Evolutionary conservation across 441 rosid genomes (phyloP).

Genomic region (Pelargonium australe): DNA sequence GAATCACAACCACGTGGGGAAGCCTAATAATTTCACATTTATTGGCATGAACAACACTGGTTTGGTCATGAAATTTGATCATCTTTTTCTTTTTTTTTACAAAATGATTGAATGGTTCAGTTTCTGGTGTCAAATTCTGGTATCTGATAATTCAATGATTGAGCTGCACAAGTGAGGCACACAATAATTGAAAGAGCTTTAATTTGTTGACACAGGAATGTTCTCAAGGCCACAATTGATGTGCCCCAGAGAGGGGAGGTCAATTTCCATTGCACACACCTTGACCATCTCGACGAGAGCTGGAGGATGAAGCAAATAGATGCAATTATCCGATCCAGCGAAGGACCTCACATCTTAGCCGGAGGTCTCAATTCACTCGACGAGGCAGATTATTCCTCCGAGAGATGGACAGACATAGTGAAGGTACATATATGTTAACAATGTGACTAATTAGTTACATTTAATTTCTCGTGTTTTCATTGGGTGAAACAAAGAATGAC

Average conservation of each 20-base stretch:
- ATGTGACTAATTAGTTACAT: not conserved
- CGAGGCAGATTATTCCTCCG: slow-evolving; percentile 64
- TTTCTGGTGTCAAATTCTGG: not conserved
- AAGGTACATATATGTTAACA: no score
- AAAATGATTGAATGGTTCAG: not conserved
- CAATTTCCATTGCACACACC: slow-evolving; percentile 72
- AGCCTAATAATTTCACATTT: no score
- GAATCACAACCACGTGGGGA: no score
- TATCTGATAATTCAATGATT: not conserved
- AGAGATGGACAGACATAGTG: slow-evolving; percentile 82
- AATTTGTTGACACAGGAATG: slow-evolving; percentile 46
- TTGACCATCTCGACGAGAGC: slow-evolving; percentile 79
- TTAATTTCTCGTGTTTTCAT: not conserved
- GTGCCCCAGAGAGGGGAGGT: slow-evolving; percentile 85
- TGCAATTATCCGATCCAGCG: slow-evolving; percentile 51
- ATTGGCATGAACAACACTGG: no score
- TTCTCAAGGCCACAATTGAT: slow-evolving; percentile 64
- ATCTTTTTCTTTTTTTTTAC: no score
- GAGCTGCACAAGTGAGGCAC: no score
- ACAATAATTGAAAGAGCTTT: not conserved
- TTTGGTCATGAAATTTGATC: no score
- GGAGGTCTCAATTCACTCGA: slow-evolving; percentile 75
- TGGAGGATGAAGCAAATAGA: slow-evolving; percentile 86
- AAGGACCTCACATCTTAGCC: slow-evolving; percentile 56
- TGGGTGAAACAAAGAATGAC: not conserved